phyloP scores from a whole-genome alignment of 345 rosid species.

The Excoecaria cochinchinensis region DNA sequence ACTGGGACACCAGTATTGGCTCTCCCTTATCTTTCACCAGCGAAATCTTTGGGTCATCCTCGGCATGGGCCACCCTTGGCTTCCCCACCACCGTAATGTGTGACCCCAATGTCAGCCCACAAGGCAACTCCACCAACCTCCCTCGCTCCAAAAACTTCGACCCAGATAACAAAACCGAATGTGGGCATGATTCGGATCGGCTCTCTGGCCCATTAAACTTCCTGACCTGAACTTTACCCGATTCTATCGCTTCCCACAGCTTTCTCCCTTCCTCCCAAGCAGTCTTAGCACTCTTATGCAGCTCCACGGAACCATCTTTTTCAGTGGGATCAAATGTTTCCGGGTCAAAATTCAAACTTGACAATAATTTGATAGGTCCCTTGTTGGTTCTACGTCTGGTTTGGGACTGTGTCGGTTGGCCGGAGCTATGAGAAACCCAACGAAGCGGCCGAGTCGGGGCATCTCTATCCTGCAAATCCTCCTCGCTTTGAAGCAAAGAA shows the following conservation, averaged over 20 bases:
- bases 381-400: background rate
- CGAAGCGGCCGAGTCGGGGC: constrained; percentile 62
- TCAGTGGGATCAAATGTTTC: constrained; percentile 47
- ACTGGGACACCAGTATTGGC: constrained; percentile 68
- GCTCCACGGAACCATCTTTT: constrained; percentile 69
- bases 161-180: constrained; percentile 59
- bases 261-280: constrained; percentile 76
- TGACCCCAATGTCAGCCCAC: constrained; percentile 86
- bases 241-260: constrained; percentile 64
- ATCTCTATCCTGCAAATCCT: constrained; percentile 35
- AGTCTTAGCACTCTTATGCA: constrained; percentile 63
- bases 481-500: constrained; percentile 49
- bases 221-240: constrained; percentile 35
- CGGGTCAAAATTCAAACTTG: constrained; percentile 56
- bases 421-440: constrained; percentile 41
- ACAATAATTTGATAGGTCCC: constrained; percentile 35
- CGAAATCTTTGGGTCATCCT: constrained; percentile 56
- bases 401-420: constrained; percentile 30
- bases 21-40: constrained; percentile 44
- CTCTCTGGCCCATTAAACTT: constrained; percentile 22
- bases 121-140: constrained; percentile 65
- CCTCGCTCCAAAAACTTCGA: constrained; percentile 49
- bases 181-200: constrained; percentile 54
- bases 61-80: constrained; percentile 64
- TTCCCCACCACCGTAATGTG: constrained; percentile 82